phyloP scores from a whole-genome alignment of 1,284 basidiomycete species.

The Pseudozyma tsukubaensis region DNA sequence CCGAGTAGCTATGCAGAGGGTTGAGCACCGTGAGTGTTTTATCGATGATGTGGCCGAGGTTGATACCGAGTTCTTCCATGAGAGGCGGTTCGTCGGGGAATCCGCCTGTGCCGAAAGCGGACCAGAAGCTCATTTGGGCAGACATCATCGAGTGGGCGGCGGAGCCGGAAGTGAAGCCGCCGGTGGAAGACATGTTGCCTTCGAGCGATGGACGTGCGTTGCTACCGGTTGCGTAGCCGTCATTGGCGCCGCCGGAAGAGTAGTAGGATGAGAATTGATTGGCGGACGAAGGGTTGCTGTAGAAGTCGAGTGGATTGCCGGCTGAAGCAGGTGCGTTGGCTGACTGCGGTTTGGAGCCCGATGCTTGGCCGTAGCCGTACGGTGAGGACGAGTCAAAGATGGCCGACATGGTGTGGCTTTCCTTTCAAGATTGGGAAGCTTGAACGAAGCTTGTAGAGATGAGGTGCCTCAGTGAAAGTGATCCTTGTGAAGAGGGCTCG shows the following conservation, averaged over 20 bases:
- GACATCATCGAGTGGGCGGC: slow-evolving; percentile 56
- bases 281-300: slow-evolving; percentile 30
- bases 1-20: slow-evolving; percentile 79
- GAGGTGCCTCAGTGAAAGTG: no score
- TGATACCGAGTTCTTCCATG: slow-evolving; percentile 87
- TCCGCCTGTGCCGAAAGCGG: slow-evolving; percentile 67
- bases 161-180: slow-evolving; percentile 39
- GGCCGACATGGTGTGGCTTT: slow-evolving; percentile 37
- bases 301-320: slow-evolving; percentile 45
- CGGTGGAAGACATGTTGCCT: slow-evolving; percentile 59
- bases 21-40: slow-evolving; percentile 97
- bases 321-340: slow-evolving; percentile 27
- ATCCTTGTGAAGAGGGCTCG: no score
- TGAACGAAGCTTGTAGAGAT: no score
- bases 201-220: slow-evolving; percentile 53
- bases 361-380: slow-evolving; percentile 45
- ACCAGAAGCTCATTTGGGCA: slow-evolving; percentile 62
- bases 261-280: slow-evolving; percentile 46
- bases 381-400: slow-evolving; percentile 55
- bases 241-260: slow-evolving; percentile 30
- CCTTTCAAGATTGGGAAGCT: no score
- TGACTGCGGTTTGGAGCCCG: slow-evolving; percentile 34
- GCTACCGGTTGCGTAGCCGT: slow-evolving; percentile 44
- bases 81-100: slow-evolving; percentile 66
- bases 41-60: slow-evolving; percentile 91